Base-by-base conservation (phyloP, 176 grass and related monocot genomes). In the Avena eriantha region DNA sequence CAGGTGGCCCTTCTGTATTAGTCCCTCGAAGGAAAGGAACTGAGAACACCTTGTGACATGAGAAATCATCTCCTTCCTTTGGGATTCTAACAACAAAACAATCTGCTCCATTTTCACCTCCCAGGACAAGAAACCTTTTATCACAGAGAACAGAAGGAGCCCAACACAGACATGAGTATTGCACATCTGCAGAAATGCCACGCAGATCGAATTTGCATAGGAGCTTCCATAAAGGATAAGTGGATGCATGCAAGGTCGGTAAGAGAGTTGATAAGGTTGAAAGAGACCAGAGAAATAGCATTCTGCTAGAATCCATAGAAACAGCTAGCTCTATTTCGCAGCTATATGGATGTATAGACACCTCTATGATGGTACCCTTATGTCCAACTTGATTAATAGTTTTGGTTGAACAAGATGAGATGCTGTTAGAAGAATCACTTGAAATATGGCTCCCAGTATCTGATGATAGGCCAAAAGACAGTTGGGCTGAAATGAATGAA, bases 281-380 rank as follows among this genome's bases (percentile, higher is more conserved):
- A 81, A 95, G 81, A 69, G 96, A 98, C 96, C 93, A 98, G 65
- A 98, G 90, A 92, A 87, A 87, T 90, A 98, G 66, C 43, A 80
- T 80, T 45, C 86, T 86, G 86, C 71, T 85, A 83, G 90, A 95
- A 92, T 98, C 96, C 90, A 98, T 89, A 51, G 92, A 95, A 90
- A 91, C 93, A 87, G 92, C 93, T 73, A 98, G 88, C 71, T 91
- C 81, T 77, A 92, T 92, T 85, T 93, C 88, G 15, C 77, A 89
- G 83, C 57, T 86, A 83, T 84, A 95, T 70, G 91, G 92, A 91
- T 93, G 88, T 65, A 95, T 17, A 82, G 86, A 87, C 33, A 94
- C 90, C 67, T 94, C 86, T 82, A 66, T 95, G 87, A 98, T 98
- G 72, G 47, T 84, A 72, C 93, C 81, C 33, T 82, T 86, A 71